A percentile compares a stretch with the other conserved stretches of the same genome.
These are phyloP conservation scores for Ganoderma sinense DNA, from an alignment of 1,284 basidiomycete genomes.

Conservation along the genomic window DNA sequence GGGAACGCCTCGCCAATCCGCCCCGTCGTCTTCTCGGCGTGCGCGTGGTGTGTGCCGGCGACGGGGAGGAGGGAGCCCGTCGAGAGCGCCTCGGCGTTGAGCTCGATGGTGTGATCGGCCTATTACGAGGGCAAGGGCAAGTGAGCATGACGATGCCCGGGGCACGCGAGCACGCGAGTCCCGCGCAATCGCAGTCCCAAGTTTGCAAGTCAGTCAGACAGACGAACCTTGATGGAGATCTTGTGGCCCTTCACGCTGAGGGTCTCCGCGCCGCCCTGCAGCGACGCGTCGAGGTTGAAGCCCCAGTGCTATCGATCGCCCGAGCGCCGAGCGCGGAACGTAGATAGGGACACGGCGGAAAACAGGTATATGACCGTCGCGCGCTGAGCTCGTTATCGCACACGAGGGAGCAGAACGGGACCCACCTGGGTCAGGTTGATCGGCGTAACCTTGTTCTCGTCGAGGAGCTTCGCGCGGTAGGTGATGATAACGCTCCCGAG, in stretches of 20 bases:
- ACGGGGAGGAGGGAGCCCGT: constrained; percentile 60
- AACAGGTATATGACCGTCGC: neutral
- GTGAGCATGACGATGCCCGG: neutral
- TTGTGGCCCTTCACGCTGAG: constrained; percentile 63
- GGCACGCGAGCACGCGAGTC: neutral
- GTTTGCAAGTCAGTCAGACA: neutral
- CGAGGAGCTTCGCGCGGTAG: constrained; percentile 68
- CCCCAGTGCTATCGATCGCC: constrained; percentile 72
- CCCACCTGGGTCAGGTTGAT: constrained; percentile 77
- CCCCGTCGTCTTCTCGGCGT: constrained; percentile 51
- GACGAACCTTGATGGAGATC: constrained; percentile 61
- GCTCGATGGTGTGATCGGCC: constrained; percentile 64
- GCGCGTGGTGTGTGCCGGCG: constrained; percentile 54
- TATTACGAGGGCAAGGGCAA: constrained; percentile 37
- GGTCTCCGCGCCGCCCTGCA: constrained; percentile 42
- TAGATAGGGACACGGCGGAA: neutral
- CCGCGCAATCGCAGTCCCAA: neutral
- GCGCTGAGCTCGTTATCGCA: neutral
- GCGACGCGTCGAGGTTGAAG: constrained; percentile 78
- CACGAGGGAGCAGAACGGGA: constrained; percentile 4
- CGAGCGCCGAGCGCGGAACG: neutral
- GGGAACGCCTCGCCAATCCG: constrained; percentile 66
- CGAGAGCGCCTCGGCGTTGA: constrained; percentile 56
- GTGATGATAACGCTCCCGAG: constrained; percentile 71
- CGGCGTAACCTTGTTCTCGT: constrained; percentile 65